Base-by-base conservation (phyloP, 169 alveolate species). In the Eimeria falciformis region DNA sequence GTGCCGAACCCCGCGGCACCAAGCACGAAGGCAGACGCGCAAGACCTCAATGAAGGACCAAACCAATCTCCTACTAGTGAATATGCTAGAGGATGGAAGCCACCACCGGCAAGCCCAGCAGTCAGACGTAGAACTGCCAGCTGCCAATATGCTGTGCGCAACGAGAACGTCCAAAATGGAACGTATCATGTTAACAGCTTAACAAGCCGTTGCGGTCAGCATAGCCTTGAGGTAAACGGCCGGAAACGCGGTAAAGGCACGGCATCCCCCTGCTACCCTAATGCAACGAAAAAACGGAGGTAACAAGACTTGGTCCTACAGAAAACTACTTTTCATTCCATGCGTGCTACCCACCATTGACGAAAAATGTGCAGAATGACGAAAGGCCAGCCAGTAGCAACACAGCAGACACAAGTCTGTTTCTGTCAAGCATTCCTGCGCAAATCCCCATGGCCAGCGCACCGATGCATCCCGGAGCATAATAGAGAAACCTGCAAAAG, bases 1-100 rank as follows among this genome's bases (percentile, higher is more conserved):
- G 79, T 45, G n/a, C 94, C 94, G 29, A 78, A 65, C 21, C 94
- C 94, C 25, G 79, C 78, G 25, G 94, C 90, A 3, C 91, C 94
- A 14, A 82, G 78, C 55, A 91, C 62, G 33, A 91, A 14, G 2
- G 94, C 94, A 21, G 94, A 91, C 43, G 91, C 94, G 6, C 82
- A 43, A 7, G 94, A 45, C 40, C 94, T 37, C 56, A 68, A n/a
- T 23, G 73, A 47, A 0, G 94, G 94, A 2, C 81, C 46, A 45
- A 62, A 91, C 94, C 94, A 91, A 23, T 91, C 88, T 2, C 94
- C 94, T 23, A 91, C 85, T 58, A 81, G 23, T 4, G 94, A 78
- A n/a, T 78, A 91, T 4, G 90, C 91, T 11, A 91, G 37, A 12
- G 94, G 94, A 23, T 37, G 66, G 6, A 81, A 69, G 4, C 94